Evolutionary conservation across 2,329 filamentous ascomycete genomes (phyloP).

Genomic region (Dothistroma pini): DNA sequence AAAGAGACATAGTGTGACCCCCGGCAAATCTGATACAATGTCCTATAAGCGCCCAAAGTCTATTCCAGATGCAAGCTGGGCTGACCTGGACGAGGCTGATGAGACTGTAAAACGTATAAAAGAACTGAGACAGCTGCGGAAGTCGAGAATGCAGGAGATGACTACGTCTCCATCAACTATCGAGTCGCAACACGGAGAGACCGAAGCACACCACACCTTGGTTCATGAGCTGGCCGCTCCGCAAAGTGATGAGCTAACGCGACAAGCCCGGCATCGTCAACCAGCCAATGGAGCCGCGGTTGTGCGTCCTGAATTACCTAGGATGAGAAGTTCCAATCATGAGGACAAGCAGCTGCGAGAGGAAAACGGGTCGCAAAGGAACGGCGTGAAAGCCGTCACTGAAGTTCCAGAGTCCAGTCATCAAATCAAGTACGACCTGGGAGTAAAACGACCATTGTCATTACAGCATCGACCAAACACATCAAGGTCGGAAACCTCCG

Average conservation of each 20-base stretch:
- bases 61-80: constrained; percentile 34
- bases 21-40: constrained; percentile 18
- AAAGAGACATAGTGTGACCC: constrained; percentile 20
- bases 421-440: constrained; percentile 14
- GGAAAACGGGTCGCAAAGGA: constrained; percentile 7
- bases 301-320: constrained; percentile 40
- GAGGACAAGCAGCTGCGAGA: constrained; percentile 10
- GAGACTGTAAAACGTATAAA: constrained; percentile 58
- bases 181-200: constrained; percentile 9
- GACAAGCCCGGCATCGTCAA: constrained; percentile 14
- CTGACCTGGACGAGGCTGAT: constrained; percentile 38
- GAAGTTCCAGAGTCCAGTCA: constrained; percentile 11
- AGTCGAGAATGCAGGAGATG: constrained; percentile 49
- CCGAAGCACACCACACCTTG: constrained; percentile 9
- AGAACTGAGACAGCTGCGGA: constrained; percentile 55
- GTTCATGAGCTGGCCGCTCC: constrained; percentile 15
- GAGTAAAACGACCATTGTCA: constrained; percentile 14
- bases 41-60: constrained; percentile 22
- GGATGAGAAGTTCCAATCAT: constrained; percentile 35
- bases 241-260: constrained; percentile 17
- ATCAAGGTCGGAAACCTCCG: constrained; percentile 22
- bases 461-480: constrained; percentile 22
- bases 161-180: constrained; percentile 8
- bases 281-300: constrained; percentile 24
- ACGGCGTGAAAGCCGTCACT: constrained; percentile 3